phyloP scores from a whole-genome alignment of 768 basidiomycete species.

The Amanita subjunquillea region DNA sequence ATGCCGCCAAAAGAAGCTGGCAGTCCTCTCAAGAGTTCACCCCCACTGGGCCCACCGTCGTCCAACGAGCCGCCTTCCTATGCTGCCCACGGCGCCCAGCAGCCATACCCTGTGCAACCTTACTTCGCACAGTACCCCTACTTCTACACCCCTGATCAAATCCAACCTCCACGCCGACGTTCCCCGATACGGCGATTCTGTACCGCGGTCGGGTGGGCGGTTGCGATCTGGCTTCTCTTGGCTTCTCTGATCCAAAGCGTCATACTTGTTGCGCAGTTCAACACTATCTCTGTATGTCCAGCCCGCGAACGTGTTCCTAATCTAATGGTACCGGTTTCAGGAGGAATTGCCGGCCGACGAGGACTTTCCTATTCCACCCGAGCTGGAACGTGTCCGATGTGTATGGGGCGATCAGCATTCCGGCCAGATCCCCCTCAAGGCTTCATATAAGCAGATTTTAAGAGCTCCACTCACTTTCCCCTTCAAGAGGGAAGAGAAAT shows the following conservation, averaged over 20 bases:
- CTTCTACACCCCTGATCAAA: neutral
- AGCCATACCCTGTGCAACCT: neutral
- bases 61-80: neutral
- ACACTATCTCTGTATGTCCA: neutral
- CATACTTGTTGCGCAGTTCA: constrained; percentile 4
- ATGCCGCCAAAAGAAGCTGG: neutral
- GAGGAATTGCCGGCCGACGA: neutral
- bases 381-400: constrained; percentile 2
- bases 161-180: constrained; percentile 3
- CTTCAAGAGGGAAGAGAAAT: constrained; percentile 5
- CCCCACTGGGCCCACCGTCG: neutral
- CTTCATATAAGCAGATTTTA: neutral
- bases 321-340: neutral
- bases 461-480: constrained; percentile 2
- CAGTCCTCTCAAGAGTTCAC: neutral
- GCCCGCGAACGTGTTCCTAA: too few relatives aligned
- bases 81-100: neutral
- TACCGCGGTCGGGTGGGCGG: constrained; percentile 11
- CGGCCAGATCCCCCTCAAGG: neutral
- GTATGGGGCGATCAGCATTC: neutral
- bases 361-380: constrained; percentile 4
- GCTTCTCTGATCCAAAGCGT: constrained; percentile 11
- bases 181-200: constrained; percentile 14
- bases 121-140: neutral
- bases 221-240: constrained; percentile 14